Base-by-base conservation (phyloP, 805 yeast species). In the Wickerhamomyces bisporus region DNA sequence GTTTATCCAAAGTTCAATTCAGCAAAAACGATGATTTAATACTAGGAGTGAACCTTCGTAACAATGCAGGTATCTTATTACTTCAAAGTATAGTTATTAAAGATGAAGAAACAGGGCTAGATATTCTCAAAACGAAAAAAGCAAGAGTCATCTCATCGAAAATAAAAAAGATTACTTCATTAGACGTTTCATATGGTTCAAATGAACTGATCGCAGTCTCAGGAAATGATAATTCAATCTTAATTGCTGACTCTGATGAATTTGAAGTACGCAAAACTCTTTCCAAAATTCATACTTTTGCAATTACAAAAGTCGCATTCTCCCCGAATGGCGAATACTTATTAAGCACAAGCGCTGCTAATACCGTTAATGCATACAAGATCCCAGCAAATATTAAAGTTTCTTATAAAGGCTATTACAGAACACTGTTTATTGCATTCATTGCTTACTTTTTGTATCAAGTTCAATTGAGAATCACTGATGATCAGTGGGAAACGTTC, bases 301-400 rank as follows among this genome's bases (percentile, higher is more conserved):
- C 94, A 19, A 79, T 87, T 36, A 87, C 96, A 0, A 71, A 74
- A 31, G 76, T 86, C 9, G 65, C 76, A 3, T 79, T 86, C 42
- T 79, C 87, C 5, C 81, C 84, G 12, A 70, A 77, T 53, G 87
- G 89, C 7, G 62, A 73, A 35, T 70, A 69, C 39, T 61, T 86
- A 34, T 91, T 86, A 3, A 73, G 86, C 17, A 81, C 78, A 0
- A 81, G 91, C 25, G 94, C 89, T 2, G 85, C 93, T 3, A 80
- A 82, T 43, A 71, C 86, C 1, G 73, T 87, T 21, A 77, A 72
- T 48, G 77, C 86, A 8, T 61, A 80, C 40, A 68, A 65, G 40
- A 57, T 86, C 16, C 89, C 93, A 4, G 62, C 59, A 18, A 70
- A 68, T 17, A 67, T 67, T 24, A 43, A 32, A 20, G 33, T 23